A percentile compares a stretch with the other conserved stretches of the same genome.
phyloP scores from a whole-genome alignment of 1,284 basidiomycete genomes.

The Bondarzewia mesenterica region DNA sequence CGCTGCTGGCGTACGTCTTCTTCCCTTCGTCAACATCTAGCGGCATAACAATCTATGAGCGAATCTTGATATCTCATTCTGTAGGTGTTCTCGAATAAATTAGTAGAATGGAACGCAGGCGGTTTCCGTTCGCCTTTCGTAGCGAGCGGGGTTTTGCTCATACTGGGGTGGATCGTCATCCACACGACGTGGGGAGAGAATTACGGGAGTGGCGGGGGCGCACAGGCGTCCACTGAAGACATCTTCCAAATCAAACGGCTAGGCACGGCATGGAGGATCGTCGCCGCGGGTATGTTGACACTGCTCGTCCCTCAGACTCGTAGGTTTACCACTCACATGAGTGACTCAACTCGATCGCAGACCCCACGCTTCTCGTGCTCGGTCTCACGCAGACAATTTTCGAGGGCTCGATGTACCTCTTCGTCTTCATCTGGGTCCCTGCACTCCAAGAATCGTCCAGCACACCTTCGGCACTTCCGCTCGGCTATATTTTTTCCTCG shows the following conservation, averaged over 20 bases:
- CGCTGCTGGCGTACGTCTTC: conserved; percentile 41
- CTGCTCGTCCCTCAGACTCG: background rate
- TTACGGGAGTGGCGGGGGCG: conserved; percentile 41
- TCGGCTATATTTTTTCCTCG: conserved; percentile 70
- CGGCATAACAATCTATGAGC: background rate
- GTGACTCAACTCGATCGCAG: conserved; percentile 23
- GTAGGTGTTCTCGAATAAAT: conserved; percentile 15
- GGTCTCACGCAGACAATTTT: conserved; percentile 71
- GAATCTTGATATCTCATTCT: background rate
- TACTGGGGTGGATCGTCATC: conserved; percentile 50
- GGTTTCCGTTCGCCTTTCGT: conserved; percentile 55
- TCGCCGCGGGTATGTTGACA: conserved; percentile 41
- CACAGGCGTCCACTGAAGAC: conserved; percentile 24
- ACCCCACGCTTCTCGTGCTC: conserved; percentile 56
- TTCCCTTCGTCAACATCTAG: background rate
- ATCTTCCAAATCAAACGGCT: conserved; percentile 47
- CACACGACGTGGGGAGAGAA: conserved; percentile 57
- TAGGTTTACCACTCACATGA: background rate
- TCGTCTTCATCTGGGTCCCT: conserved; percentile 77
- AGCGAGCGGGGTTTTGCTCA: conserved; percentile 48
- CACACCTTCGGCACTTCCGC: conserved; percentile 36
- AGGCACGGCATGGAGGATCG: conserved; percentile 48
- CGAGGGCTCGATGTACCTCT: conserved; percentile 76
- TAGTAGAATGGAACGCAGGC: conserved; percentile 15
- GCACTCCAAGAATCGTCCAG: conserved; percentile 53